Conservation (phyloP, 2,329 filamentous ascomycete genomes). For the Colletotrichum sp. region DNA sequence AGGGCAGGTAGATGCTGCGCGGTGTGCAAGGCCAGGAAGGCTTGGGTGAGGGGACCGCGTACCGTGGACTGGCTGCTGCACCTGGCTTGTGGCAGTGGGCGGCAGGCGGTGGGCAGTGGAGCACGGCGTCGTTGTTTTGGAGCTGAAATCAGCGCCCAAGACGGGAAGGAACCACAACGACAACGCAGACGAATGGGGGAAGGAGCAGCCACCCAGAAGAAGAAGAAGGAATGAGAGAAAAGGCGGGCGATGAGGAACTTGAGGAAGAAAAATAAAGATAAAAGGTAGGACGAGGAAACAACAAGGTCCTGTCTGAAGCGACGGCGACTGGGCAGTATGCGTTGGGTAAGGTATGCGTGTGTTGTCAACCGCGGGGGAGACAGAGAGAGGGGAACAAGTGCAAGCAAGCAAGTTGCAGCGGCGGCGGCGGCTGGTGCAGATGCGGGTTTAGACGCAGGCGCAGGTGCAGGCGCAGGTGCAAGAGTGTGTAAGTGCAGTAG, state of each 20-base stretch:
- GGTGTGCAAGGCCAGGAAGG: neutral
- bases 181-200: neutral
- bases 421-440: neutral
- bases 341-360: neutral
- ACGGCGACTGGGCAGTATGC: neutral
- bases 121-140: slow-evolving; percentile 9
- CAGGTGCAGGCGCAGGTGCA: neutral
- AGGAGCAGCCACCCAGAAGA: neutral
- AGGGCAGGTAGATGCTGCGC: neutral
- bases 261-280: neutral
- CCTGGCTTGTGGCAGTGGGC: neutral
- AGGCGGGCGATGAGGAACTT: neutral
- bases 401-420: neutral
- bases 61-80: neutral
- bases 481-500: neutral
- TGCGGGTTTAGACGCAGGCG: neutral
- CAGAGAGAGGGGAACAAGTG: neutral
- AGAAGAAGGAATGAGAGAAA: neutral
- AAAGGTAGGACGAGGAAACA: neutral
- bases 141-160: slow-evolving; percentile 11
- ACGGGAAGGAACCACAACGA: neutral
- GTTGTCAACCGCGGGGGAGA: neutral
- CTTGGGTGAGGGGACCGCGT: neutral
- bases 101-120: slow-evolving; percentile 17
- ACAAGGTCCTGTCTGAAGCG: neutral